Evolutionary conservation across 108 stramenopile genomes (phyloP).

Genomic region (Nitzschia sp.): DNA sequence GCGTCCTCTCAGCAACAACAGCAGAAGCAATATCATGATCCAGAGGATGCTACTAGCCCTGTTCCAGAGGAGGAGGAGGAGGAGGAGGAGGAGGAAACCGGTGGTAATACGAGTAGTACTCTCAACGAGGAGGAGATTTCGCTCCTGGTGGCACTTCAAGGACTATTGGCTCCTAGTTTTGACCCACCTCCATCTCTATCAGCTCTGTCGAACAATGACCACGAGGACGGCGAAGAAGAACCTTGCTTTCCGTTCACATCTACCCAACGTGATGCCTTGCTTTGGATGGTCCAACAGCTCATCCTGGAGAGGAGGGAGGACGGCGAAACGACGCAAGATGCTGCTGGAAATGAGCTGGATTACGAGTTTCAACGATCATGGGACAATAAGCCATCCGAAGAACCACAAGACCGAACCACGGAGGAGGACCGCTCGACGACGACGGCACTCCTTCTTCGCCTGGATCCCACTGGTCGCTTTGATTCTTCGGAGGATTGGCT

Average conservation of each 20-base stretch:
- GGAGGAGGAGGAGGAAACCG: no score
- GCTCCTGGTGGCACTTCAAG: not conserved
- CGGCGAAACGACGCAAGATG: not conserved
- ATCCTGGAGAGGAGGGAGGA: no score
- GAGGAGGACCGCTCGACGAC: not conserved
- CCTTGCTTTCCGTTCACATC: not conserved
- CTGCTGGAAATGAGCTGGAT: not conserved
- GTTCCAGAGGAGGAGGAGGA: no score
- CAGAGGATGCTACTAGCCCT: no score
- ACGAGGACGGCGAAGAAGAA: not conserved
- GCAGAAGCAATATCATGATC: no score
- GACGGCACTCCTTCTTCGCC: not conserved
- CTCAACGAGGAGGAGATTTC: no score
- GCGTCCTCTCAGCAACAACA: no score
- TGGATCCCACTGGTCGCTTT: not conserved
- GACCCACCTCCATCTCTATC: not conserved
- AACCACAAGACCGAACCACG: not conserved
- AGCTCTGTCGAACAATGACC: not conserved
- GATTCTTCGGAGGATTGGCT: not conserved
- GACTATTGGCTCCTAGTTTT: not conserved
- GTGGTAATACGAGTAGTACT: no score
- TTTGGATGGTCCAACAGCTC: not conserved
- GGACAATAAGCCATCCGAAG: not conserved
- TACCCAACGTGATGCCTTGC: not conserved
- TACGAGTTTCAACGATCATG: not conserved